Base-by-base conservation (phyloP, 768 basidiomycete species). In the Russula emetica region DNA sequence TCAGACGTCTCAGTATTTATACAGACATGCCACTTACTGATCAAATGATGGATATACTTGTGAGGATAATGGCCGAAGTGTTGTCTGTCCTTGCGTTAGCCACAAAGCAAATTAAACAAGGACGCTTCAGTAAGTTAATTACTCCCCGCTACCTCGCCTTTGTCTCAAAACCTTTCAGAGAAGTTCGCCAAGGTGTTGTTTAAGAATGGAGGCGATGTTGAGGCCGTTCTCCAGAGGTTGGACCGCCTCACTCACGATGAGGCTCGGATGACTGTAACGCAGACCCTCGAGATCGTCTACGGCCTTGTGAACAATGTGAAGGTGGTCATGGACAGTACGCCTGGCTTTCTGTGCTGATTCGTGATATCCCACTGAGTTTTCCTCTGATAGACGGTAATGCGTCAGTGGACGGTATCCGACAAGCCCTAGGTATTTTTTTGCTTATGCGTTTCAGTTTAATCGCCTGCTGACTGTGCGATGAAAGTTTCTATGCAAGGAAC, bases 241-340 rank as follows among this genome's bases (percentile, higher is more conserved):
- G 62, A 63, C 56, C 55, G 62, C 30, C 62, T 63, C 38, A 63
- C 62, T 4, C 8, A 44, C 7, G 62, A 63, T 4, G 62, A 63
- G 24, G 47, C 56, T 14, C 55, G 47, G 5, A 20, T 36, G 62
- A 28, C 50, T 7, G 56, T 52, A n/a, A 40, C 55, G 7, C 62
- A 63, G 18, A 63, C 62, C 16, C 28, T 57, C 3, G 18, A 63
- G 30, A 18, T 57, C 24, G 62, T 58, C 10, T 22, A 55, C 24
- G 54, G 61, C 36, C 61, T 62, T 50, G 36, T 62, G 47, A 56
- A 50, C 34, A 56, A 47, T 5, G 47, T 62, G n/a, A 62, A 50
- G 28, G 24, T 40, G 45, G 61, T 62, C 34, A 62, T 62, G 61
- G 34, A 62, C 24, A 47, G 61, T 62, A 5, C 13, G 54, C 16